These are phyloP conservation scores for Plasmodium vinckei DNA, from an alignment of 169 alveolate species.

Conservation along the genomic window DNA sequence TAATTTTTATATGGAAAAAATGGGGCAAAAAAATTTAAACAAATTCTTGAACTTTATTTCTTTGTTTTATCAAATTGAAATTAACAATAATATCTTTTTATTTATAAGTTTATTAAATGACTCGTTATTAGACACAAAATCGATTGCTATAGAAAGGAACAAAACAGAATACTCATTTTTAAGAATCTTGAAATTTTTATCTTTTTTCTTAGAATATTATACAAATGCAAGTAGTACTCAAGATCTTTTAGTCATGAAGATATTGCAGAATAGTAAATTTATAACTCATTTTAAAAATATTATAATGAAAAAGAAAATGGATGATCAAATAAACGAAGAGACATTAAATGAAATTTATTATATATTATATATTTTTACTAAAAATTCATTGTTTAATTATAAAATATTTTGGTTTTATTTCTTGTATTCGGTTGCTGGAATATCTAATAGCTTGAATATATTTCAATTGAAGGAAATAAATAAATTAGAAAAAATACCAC, in stretches of 20 bases:
- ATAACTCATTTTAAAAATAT: slow-evolving; percentile 49
- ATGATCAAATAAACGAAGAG: slow-evolving; percentile 19
- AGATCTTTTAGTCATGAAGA: slow-evolving; percentile 37
- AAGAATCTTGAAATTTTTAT: slow-evolving; percentile 42
- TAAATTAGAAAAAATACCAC: slow-evolving; percentile 22
- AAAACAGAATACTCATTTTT: slow-evolving; percentile 26
- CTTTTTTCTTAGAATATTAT: slow-evolving; percentile 68
- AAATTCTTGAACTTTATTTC: slow-evolving; percentile 54
- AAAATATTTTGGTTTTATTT: slow-evolving; percentile 71
- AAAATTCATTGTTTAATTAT: slow-evolving; percentile 65
- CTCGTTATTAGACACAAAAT: slow-evolving; percentile 17
- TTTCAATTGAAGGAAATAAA: slow-evolving; percentile 29
- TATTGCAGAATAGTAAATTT: slow-evolving; percentile 41
- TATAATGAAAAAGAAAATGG: slow-evolving; percentile 12
- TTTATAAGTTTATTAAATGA: slow-evolving; percentile 60
- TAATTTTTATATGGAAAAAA: slow-evolving; percentile 44
- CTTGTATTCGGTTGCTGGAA: slow-evolving; percentile 14
- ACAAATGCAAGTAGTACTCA: slow-evolving; percentile 66
- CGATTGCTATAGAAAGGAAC: not conserved
- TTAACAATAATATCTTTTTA: slow-evolving; percentile 58
- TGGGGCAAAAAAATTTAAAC: slow-evolving; percentile 50
- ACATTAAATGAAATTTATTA: slow-evolving; percentile 52
- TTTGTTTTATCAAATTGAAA: slow-evolving; percentile 48
- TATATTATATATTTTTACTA: slow-evolving; percentile 55
- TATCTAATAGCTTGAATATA: slow-evolving; percentile 17